Base-by-base conservation (phyloP, 208 protist genomes). In the Porcisia deanei region DNA sequence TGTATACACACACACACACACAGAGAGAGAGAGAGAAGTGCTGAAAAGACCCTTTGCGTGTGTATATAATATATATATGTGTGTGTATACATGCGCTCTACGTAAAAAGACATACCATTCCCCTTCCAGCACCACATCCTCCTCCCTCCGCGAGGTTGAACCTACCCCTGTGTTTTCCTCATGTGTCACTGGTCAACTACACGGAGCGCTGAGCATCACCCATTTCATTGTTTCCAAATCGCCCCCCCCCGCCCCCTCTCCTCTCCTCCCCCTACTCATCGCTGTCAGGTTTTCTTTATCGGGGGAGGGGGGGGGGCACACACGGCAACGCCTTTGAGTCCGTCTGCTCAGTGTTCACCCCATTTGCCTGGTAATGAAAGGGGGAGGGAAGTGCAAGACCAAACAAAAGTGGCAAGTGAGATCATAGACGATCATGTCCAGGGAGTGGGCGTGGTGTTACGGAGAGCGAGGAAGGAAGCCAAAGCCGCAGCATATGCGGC, bases 1-100 rank as follows among this genome's bases (percentile, higher is more conserved):
- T 34, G 20, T 53, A 59, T 3, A 39, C 53, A 63, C 37, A 73
- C 54, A 73, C 69, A 72, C 5, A n/a, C 30, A 57, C 68, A 60
- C n/a, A 60, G 25, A 58, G 25, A 41, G 3, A 58, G 25, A 61
- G 2, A 43, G 20, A 12, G 20, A 61, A 39, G 14, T 7, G 39
- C 3, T 1, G 6, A 45, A 6, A 41, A 25, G 20, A 22, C 34
- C n/a, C 10, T 9, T 43, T 43, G 30, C 1, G 59, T 43, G 41
- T 66, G 61, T n/a, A n/a, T n/a, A n/a, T n/a, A n/a, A n/a, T 30
- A 9, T 65, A 30, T 45, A 30, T 7, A 37, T 65, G 60, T 18
- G 60, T 65, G 14, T 45, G 39, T 49, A 14, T 30, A n/a, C 22
- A 41, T 30, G 43, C 39, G 43, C 63, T 22, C 41, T 67, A 67